These are phyloP conservation scores for Aspergillus versicolor DNA, from an alignment of 2,329 filamentous ascomycete species.

Conservation along the genomic window DNA sequence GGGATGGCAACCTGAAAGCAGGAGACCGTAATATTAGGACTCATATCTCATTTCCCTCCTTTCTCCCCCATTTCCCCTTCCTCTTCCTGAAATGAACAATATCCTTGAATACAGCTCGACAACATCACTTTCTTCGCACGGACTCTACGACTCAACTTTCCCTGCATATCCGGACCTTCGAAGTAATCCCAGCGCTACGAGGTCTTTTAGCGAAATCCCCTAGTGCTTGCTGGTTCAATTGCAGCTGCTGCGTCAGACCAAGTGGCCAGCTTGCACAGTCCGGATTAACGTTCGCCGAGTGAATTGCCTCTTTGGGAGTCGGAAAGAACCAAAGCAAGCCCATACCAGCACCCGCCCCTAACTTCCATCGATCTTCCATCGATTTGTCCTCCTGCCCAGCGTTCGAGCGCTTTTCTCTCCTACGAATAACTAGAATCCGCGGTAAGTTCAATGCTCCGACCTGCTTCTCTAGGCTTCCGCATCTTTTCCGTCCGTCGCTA, in stretches of 20 bases:
- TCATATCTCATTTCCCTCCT: neutral
- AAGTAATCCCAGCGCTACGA: neutral
- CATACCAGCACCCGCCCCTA: constrained; percentile 16
- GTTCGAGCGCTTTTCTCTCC: constrained; percentile 1
- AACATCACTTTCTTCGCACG: neutral
- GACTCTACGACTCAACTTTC: neutral
- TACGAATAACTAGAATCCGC: neutral
- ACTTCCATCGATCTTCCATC: constrained; percentile 11
- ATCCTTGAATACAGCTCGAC: neutral
- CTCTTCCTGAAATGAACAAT: neutral
- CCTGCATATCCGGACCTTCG: neutral
- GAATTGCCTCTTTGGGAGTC: constrained; percentile 17
- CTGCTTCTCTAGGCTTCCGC: constrained; percentile 2
- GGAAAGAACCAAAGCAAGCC: constrained; percentile 21
- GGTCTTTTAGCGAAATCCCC: neutral
- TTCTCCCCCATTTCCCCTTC: neutral
- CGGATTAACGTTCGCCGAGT: constrained; percentile 27
- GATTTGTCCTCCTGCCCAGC: neutral
- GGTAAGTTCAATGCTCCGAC: constrained; percentile 13
- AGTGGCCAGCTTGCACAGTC: constrained; percentile 6
- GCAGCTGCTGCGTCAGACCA: neutral
- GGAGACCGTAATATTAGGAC: constrained; percentile 3
- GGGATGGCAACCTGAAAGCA: constrained; percentile 5
- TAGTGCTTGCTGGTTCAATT: neutral
- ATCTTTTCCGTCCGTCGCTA: constrained; percentile 11